Evolutionary conservation across 1,139 yeast genomes (phyloP).

Genomic region (Petasospora fabianii): DNA sequence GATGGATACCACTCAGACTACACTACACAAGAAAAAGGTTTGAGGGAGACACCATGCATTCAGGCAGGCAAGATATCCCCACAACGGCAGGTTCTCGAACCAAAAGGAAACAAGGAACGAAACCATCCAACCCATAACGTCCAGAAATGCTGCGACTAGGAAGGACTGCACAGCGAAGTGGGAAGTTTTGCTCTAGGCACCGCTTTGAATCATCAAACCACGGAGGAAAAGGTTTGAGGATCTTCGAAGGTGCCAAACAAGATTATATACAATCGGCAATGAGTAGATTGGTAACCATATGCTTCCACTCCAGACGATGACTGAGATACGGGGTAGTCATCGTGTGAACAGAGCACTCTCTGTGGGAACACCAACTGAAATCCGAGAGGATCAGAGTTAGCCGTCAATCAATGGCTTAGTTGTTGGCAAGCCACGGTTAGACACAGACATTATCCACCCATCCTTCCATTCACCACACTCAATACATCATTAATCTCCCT

Average conservation of each 20-base stretch:
- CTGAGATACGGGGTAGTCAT: too few relatives aligned
- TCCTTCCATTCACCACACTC: too few relatives aligned
- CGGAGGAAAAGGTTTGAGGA: conserved; percentile 25
- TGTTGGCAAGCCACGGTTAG: too few relatives aligned
- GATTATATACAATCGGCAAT: neutral
- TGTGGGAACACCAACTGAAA: too few relatives aligned
- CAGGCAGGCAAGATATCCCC: conserved; percentile 3
- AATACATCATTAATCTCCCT: neutral
- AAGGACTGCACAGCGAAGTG: conserved; percentile 10
- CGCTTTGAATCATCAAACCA: conserved; percentile 30
- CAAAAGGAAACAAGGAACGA: conserved; percentile 2
- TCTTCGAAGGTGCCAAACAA: conserved; percentile 29
- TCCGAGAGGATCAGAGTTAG: too few relatives aligned
- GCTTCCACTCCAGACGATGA: neutral
- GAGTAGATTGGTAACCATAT: neutral
- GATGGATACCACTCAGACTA: too few relatives aligned
- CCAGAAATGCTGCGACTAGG: conserved; percentile 12
- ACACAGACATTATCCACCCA: too few relatives aligned
- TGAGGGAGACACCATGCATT: neutral
- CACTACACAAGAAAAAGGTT: too few relatives aligned
- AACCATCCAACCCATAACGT: conserved; percentile 14
- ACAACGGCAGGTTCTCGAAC: conserved; percentile 9
- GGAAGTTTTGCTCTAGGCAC: conserved; percentile 23
- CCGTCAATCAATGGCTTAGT: too few relatives aligned
- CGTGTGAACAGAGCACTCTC: conserved; percentile 12